Evolutionary conservation across 306 rosid genomes (phyloP), one percentile per base, ranked within the genome.

Genomic region (Pueraria montana): DNA sequence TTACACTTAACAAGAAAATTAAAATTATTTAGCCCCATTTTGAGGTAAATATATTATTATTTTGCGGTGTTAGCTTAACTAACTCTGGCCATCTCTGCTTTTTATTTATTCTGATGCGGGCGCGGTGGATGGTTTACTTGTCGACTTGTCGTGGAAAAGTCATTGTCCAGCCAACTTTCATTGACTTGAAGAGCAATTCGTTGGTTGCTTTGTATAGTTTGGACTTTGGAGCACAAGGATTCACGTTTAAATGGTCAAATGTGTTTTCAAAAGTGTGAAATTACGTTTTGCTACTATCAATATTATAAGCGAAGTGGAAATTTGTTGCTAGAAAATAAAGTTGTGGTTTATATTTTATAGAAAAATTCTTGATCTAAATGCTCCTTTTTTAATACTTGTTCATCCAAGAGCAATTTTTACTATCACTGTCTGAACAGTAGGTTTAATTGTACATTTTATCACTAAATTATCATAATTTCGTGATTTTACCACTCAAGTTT

Each of bases 81-180:
- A 13, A 26, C 6, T 16, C 9, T 3, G 4, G n/a, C 48, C 3
- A 3, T 63, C 12, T 77, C n/a, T 43, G 46, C 46, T 7, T 34
- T 58, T 27, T 0, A 30, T 59, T 32, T 30, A 32, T 30, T 64
- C 27, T 34, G 6, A 34, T 16, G 23, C 7, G 9, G 17, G 40
- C 2, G 16, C 32, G 64, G 4, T 12, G 40, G 80, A 38, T 17
- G 11, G 62, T 14, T 5, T 9, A 48, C 30, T 49, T 64, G 43
- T 46, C 48, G 17, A 63, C 70, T 30, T 63, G 43, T 63, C 43
- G 45, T 8, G 40, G 63, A 20, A 27, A 30, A 59, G 72, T 45
- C 48, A 20, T 61, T 59, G 18, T 32, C 50, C 53, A 59, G 72
- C 72, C 24, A 80, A 40, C 52, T 67, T 67, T 18, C n/a, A 18